phyloP scores from a whole-genome alignment of 2,329 filamentous ascomycete species.

The Cylindrodendrum hubeiense region DNA sequence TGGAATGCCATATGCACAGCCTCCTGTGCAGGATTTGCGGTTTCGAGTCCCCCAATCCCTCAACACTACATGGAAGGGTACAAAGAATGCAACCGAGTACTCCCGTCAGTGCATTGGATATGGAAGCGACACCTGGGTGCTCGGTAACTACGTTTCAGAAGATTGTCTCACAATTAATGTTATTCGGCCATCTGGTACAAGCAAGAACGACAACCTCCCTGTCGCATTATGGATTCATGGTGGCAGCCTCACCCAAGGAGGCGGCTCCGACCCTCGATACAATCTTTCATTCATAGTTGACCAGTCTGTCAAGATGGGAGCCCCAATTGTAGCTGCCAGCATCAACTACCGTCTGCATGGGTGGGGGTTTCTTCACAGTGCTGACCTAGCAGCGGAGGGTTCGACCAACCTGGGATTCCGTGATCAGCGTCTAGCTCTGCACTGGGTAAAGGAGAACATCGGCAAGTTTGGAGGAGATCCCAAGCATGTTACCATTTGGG shows the following conservation, averaged over 20 bases:
- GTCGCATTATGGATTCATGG: constrained; percentile 40
- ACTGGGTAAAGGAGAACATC: constrained; percentile 11
- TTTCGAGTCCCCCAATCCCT: constrained; percentile 15
- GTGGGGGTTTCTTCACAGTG: constrained; percentile 1
- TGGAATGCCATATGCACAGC: constrained; percentile 12
- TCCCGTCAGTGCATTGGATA: constrained; percentile 14
- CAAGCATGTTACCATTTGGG: constrained; percentile 2
- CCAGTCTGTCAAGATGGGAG: constrained; percentile 54
- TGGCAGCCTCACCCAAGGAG: constrained; percentile 54
- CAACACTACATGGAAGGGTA: constrained; percentile 12
- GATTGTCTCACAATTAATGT: constrained; percentile 49
- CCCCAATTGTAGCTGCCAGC: constrained; percentile 54
- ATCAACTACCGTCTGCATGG: constrained; percentile 13
- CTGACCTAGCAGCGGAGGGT: not conserved
- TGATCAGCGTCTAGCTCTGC: not conserved
- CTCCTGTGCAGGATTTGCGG: constrained; percentile 7
- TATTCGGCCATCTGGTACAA: constrained; percentile 40
- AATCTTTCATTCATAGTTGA: constrained; percentile 69
- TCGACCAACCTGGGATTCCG: not conserved
- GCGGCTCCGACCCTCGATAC: constrained; percentile 61
- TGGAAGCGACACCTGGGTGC: constrained; percentile 8
- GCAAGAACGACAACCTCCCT: constrained; percentile 26
- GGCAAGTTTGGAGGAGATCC: constrained; percentile 2
- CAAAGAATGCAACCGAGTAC: not conserved
- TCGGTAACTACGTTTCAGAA: constrained; percentile 28